These are phyloP conservation scores for Neonectria sp. DNA, from an alignment of 2,329 filamentous ascomycete genomes.

Conservation along the genomic window DNA sequence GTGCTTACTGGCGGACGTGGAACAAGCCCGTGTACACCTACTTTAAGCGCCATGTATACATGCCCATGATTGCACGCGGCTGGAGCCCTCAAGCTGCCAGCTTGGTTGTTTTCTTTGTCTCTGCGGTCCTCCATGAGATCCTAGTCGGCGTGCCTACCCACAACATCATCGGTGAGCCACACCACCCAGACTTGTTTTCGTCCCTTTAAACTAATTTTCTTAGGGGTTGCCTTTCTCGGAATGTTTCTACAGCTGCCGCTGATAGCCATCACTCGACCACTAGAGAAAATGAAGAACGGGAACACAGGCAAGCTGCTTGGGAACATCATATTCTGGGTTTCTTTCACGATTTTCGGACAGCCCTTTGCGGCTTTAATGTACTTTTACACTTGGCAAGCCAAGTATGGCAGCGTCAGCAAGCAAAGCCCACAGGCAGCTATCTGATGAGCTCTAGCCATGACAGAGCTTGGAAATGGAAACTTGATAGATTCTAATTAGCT, in stretches of 20 bases:
- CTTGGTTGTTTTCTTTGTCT: constrained; percentile 88
- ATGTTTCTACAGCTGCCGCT: constrained; percentile 96
- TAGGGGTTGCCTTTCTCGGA: constrained; percentile 90
- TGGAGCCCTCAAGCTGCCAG: constrained; percentile 81
- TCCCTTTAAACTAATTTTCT: constrained; percentile 26
- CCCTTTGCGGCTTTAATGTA: constrained; percentile 93
- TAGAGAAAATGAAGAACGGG: constrained; percentile 84
- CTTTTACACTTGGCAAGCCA: constrained; percentile 98
- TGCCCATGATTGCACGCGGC: constrained; percentile 87
- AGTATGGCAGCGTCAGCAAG: constrained; percentile 87
- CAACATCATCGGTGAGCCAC: constrained; percentile 83
- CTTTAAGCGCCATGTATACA: constrained; percentile 95
- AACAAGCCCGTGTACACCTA: constrained; percentile 98
- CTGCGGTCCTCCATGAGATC: constrained; percentile 90
- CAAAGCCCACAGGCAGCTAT: constrained; percentile 42
- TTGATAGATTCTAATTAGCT: constrained; percentile 18
- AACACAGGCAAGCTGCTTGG: constrained; percentile 82
- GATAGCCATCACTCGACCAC: constrained; percentile 82
- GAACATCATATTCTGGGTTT: constrained; percentile 96
- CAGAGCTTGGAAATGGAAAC: neutral
- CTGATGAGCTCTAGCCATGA: constrained; percentile 18
- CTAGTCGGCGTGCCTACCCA: constrained; percentile 96
- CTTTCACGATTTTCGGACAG: constrained; percentile 95
- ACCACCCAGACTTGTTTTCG: neutral
- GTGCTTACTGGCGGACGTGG: constrained; percentile 95